Percentiles rank a stretch among this genome's conserved stretches.
phyloP scores from a whole-genome alignment of 352 stramenopile species.

The Halophytophthora polymorphica region DNA sequence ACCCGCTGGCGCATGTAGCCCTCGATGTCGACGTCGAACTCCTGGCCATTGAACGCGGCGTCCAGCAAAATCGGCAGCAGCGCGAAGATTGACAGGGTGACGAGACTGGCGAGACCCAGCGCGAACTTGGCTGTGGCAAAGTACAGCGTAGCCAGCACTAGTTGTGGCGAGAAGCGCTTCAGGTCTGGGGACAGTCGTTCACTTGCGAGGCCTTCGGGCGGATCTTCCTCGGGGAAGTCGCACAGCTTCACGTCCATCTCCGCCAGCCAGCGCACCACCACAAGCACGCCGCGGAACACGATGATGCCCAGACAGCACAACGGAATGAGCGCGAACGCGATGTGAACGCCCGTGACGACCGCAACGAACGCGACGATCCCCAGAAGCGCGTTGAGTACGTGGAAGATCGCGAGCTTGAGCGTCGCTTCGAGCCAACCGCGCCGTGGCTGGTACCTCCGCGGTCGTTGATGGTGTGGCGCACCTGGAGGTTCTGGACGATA shows the following conservation, averaged over 20 bases:
- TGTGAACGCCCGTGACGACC: conserved; percentile 36
- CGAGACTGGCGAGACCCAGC: conserved; percentile 39
- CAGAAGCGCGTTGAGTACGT: conserved; percentile 57
- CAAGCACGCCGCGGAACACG: conserved; percentile 51
- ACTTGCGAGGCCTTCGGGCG: conserved; percentile 30
- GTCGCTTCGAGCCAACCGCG: conserved; percentile 33
- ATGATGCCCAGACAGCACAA: conserved; percentile 65
- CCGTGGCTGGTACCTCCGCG: conserved; percentile 16
- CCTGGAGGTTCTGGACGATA: conserved; percentile 12
- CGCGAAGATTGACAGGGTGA: conserved; percentile 31
- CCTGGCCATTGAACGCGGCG: conserved; percentile 9
- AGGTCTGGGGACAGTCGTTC: conserved; percentile 47
- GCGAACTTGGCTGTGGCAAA: conserved; percentile 66
- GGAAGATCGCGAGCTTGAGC: conserved; percentile 56
- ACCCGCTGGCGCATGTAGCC: conserved; percentile 23
- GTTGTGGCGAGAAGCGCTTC: conserved; percentile 53
- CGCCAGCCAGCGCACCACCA: conserved; percentile 42
- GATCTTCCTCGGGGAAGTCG: conserved; percentile 57
- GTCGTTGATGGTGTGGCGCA: conserved; percentile 18
- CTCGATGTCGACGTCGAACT: conserved; percentile 22
- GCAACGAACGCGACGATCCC: conserved; percentile 45
- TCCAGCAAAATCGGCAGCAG: conserved; percentile 26
- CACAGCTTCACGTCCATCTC: conserved; percentile 59
- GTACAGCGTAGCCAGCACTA: conserved; percentile 57
- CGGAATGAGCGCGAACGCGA: conserved; percentile 44